Percentiles rank a stretch among this genome's conserved stretches.
phyloP scores from a whole-genome alignment of 2,329 filamentous ascomycete genomes.

The Tolypocladium sp. region DNA sequence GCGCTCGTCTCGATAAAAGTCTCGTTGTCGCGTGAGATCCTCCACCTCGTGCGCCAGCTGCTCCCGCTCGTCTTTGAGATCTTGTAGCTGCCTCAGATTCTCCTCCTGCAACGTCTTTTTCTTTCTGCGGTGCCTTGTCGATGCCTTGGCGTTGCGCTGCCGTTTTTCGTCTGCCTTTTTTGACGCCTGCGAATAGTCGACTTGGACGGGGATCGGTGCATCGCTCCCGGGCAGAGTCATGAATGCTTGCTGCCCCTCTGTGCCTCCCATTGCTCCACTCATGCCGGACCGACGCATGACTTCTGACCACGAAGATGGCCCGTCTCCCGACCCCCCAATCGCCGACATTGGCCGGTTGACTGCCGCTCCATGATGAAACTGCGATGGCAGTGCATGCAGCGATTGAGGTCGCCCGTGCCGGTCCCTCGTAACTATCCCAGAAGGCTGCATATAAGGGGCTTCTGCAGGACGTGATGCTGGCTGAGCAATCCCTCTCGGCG shows the following conservation, averaged over 20 bases:
- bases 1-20: slow-evolving; percentile 66
- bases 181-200: slow-evolving; percentile 75
- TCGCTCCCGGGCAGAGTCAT: slow-evolving; percentile 28
- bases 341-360: slow-evolving; percentile 12
- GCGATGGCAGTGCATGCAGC: slow-evolving; percentile 7
- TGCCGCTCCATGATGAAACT: slow-evolving; percentile 12
- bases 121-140: slow-evolving; percentile 70
- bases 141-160: slow-evolving; percentile 76
- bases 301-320: slow-evolving; percentile 20
- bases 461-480: slow-evolving; percentile 16
- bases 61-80: slow-evolving; percentile 58
- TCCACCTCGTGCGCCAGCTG: slow-evolving; percentile 49
- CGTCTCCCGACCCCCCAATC: slow-evolving; percentile 11
- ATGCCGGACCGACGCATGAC: slow-evolving; percentile 19
- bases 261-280: slow-evolving; percentile 13
- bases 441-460: slow-evolving; percentile 13
- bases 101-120: slow-evolving; percentile 77
- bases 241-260: slow-evolving; percentile 27
- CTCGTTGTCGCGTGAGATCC: slow-evolving; percentile 51
- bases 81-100: slow-evolving; percentile 58
- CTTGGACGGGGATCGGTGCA: slow-evolving; percentile 47
- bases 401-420: slow-evolving; percentile 7
- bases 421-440: slow-evolving; percentile 11
- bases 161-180: slow-evolving; percentile 78
- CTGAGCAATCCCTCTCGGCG: slow-evolving; percentile 26